These are phyloP conservation scores for Ammopiptanthus mongolicus DNA, from an alignment of 306 rosid genomes.

Conservation along the genomic window DNA sequence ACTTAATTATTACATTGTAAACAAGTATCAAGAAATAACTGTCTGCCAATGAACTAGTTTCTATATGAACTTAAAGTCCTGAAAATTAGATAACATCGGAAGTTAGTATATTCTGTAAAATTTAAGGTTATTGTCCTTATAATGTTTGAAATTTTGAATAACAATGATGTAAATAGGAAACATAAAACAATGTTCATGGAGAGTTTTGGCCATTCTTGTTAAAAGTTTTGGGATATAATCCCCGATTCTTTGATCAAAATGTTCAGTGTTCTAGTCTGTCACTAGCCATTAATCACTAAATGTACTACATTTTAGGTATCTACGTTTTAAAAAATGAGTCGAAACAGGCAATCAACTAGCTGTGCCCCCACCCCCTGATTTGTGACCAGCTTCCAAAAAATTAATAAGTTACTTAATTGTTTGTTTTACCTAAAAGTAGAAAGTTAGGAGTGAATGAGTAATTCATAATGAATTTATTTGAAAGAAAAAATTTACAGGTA, in stretches of 20 bases:
- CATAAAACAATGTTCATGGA: not conserved
- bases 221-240: not conserved
- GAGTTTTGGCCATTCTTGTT: not conserved
- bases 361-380: not conserved
- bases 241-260: not conserved
- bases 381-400: not conserved
- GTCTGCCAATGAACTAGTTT: not conserved
- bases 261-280: not conserved
- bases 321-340: not conserved
- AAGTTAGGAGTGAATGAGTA: not conserved
- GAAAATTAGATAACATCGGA: not conserved
- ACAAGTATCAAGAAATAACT: not conserved
- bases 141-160: constrained; percentile 9
- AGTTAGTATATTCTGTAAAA: not conserved
- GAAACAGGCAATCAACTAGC: not conserved
- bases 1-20: not conserved
- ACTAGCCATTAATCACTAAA: not conserved
- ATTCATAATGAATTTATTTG: not conserved
- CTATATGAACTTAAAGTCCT: not conserved
- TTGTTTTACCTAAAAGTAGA: not conserved
- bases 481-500: not conserved
- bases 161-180: not conserved
- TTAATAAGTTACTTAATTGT: not conserved
- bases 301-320: not conserved
- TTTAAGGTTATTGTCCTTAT: not conserved